Percentiles rank a stretch among this genome's conserved stretches.
phyloP scores from a whole-genome alignment of 495 filamentous ascomycete species.

The Trichoderma parareesei region DNA sequence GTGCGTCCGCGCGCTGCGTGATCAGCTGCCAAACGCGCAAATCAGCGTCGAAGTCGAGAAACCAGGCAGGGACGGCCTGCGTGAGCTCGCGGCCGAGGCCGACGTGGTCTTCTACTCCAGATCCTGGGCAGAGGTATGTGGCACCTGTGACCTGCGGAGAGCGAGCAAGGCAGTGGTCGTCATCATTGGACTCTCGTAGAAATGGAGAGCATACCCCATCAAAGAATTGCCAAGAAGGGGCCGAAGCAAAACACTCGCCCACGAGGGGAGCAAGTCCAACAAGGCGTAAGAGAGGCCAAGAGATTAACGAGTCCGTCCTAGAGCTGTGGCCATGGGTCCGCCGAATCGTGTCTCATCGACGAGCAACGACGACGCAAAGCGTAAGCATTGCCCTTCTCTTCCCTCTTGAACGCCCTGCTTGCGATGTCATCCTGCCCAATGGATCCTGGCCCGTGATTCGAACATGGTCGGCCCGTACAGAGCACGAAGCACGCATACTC shows the following conservation, averaged over 20 bases:
- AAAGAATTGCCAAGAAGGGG: neutral
- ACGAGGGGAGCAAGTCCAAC: neutral
- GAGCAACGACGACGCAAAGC: conserved; percentile 21
- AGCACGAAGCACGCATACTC: neutral
- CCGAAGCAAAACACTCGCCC: neutral
- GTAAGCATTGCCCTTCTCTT: conserved; percentile 18
- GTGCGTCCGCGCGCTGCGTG: conserved; percentile 52
- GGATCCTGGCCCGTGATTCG: conserved; percentile 12
- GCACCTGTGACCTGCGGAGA: neutral
- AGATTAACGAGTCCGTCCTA: conserved; percentile 15
- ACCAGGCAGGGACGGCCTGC: conserved; percentile 51
- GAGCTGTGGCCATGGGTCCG: conserved; percentile 25
- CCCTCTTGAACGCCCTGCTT: neutral
- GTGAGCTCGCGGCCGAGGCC: conserved; percentile 51
- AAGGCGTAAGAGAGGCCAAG: neutral
- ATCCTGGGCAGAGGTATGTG: conserved; percentile 57
- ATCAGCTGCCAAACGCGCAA: conserved; percentile 32
- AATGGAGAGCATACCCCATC: too few species aligned
- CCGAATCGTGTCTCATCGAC: conserved; percentile 28
- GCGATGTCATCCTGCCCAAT: neutral
- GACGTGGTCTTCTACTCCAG: conserved; percentile 66
- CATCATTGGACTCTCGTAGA: too few species aligned
- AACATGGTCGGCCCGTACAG: conserved; percentile 16
- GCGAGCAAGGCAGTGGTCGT: neutral
- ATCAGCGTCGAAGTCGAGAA: conserved; percentile 69